Evolutionary conservation across 164 flowering plant species (phyloP).

Genomic region (Vitis vinifera): DNA sequence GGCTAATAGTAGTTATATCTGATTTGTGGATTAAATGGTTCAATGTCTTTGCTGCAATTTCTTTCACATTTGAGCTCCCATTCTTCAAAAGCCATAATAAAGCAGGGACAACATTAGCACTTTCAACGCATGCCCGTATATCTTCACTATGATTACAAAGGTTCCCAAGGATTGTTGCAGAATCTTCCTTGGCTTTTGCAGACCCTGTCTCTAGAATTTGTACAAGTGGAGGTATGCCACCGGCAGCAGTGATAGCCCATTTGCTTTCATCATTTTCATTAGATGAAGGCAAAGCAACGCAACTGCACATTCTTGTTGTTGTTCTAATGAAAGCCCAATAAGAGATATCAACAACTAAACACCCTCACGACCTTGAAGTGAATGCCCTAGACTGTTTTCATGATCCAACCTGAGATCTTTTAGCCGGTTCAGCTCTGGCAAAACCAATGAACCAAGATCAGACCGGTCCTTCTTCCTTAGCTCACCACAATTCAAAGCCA

Average conservation of each 20-base stretch:
- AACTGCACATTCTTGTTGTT: constrained; percentile 97
- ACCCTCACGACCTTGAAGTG: constrained; percentile 98
- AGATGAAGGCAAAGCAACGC: constrained; percentile 78
- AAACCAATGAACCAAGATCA: constrained; percentile 33
- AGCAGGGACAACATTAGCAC: constrained; percentile 99
- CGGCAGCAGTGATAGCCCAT: constrained; percentile 99
- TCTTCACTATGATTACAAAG: constrained; percentile 98
- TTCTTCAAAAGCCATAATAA: constrained; percentile 91
- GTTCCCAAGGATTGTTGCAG: constrained; percentile 91
- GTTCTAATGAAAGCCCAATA: constrained; percentile 98
- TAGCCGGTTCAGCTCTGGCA: constrained; percentile 51
- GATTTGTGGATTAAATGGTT: constrained; percentile 95
- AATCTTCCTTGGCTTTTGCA: constrained; percentile 92
- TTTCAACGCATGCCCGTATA: constrained; percentile 98
- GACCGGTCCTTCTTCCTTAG: constrained; percentile 60
- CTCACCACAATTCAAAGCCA: constrained; percentile 56
- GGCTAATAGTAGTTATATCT: constrained; percentile 96
- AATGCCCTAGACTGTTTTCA: constrained; percentile 67
- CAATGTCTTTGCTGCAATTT: constrained; percentile 89
- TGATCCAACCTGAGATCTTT: constrained; percentile 26
- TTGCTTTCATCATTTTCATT: constrained; percentile 96
- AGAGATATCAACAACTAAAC: constrained; percentile 95
- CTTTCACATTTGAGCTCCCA: constrained; percentile 89
- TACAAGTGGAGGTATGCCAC: constrained; percentile 99
- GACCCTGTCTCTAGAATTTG: constrained; percentile 97